Percentiles rank a stretch among this genome's conserved stretches.
Evolutionary conservation across 768 basidiomycete species (phyloP).

Genomic region (Zangia roseola): DNA sequence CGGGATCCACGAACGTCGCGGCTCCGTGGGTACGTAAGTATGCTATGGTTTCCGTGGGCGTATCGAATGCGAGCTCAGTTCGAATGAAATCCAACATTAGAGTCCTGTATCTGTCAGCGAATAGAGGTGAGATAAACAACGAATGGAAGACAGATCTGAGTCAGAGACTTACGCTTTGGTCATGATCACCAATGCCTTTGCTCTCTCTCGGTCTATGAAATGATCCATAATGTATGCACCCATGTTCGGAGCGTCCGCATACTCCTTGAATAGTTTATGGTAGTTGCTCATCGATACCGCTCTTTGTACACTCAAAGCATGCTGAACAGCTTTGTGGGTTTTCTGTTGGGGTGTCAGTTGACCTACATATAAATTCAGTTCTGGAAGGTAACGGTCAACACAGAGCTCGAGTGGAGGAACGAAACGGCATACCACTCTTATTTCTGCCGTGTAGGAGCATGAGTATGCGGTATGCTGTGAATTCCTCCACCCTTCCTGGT

Average conservation of each 20-base stretch:
- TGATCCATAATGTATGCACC: constrained; percentile 99
- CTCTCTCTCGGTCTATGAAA: constrained; percentile 89
- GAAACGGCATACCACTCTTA: constrained; percentile 70
- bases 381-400: constrained; percentile 39
- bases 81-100: constrained; percentile 76
- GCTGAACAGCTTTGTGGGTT: constrained; percentile 71
- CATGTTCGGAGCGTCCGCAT: constrained; percentile 88
- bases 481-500: constrained; percentile 91
- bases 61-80: constrained; percentile 83
- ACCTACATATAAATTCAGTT: constrained; percentile 95
- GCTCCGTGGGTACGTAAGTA: constrained; percentile 74
- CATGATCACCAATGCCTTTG: constrained; percentile 84
- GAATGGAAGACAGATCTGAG: neutral
- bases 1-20: constrained; percentile 63
- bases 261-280: constrained; percentile 85
- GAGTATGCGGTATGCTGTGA: constrained; percentile 95
- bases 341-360: constrained; percentile 95
- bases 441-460: constrained; percentile 95
- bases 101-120: constrained; percentile 67
- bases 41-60: constrained; percentile 53
- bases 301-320: constrained; percentile 87
- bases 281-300: constrained; percentile 93
- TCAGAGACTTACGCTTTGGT: constrained; percentile 77
- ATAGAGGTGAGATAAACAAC: constrained; percentile 1
- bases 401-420: neutral